Conservation (phyloP, 768 basidiomycete species). For the Serpula lacrymans region DNA sequence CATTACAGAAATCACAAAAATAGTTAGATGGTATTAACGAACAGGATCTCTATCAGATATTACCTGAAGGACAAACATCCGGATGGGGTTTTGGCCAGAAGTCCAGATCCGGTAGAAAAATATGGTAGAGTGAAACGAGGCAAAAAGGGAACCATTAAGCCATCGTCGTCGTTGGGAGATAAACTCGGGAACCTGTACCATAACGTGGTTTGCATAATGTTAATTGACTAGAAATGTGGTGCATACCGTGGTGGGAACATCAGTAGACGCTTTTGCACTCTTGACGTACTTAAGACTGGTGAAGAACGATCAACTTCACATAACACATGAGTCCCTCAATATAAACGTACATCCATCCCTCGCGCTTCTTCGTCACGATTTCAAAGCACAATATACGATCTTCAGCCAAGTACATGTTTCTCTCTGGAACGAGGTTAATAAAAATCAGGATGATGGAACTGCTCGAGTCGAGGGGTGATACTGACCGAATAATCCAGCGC, state of each 20-base stretch:
- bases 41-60: constrained; percentile 1
- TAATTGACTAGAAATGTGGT: neutral
- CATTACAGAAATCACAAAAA: neutral
- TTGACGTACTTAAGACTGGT: constrained; percentile 82
- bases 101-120: constrained; percentile 89
- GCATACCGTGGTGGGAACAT: constrained; percentile 79
- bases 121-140: constrained; percentile 87
- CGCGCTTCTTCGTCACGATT: constrained; percentile 85
- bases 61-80: constrained; percentile 70
- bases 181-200: constrained; percentile 74
- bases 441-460: neutral
- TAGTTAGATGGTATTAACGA: constrained; percentile 1
- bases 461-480: neutral
- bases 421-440: constrained; percentile 36
- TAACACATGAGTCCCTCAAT: too few species aligned
- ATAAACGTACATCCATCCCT: constrained; percentile 70
- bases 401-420: constrained; percentile 92
- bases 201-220: constrained; percentile 2
- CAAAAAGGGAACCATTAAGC: constrained; percentile 89
- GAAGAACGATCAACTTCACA: too few species aligned
- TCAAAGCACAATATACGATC: constrained; percentile 92
- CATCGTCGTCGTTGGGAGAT: constrained; percentile 91
- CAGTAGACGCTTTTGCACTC: constrained; percentile 93
- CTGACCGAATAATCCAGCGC: constrained; percentile 65
- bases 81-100: constrained; percentile 85